phyloP scores from a whole-genome alignment of 305 asterid species.

The Plantago coronopus region DNA sequence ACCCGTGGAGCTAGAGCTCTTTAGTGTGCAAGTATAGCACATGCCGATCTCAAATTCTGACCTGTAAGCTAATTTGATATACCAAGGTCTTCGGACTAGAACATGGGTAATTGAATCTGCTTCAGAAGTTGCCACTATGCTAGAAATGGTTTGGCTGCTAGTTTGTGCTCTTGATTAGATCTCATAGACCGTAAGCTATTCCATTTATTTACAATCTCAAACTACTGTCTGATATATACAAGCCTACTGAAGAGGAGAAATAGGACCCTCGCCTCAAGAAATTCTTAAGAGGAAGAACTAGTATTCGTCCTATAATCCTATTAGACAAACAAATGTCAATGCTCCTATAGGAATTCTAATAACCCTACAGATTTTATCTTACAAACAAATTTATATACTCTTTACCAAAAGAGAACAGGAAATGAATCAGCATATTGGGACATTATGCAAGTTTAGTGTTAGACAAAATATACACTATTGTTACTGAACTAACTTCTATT shows the following conservation, averaged over 20 bases:
- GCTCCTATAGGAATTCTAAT: no score
- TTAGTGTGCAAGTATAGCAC: slow-evolving; percentile 3
- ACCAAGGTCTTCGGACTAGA: not conserved
- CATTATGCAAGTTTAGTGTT: not conserved
- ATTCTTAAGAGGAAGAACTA: no score
- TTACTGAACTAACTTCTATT: no score
- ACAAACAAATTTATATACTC: not conserved
- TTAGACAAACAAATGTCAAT: not conserved
- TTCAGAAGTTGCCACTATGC: not conserved
- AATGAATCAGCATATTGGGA: not conserved
- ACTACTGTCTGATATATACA: no score
- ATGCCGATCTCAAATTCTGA: slow-evolving; percentile 2
- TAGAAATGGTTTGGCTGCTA: not conserved
- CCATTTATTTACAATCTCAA: not conserved
- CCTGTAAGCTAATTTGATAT: not conserved
- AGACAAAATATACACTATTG: no score
- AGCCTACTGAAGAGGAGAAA: no score
- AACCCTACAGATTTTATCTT: not conserved
- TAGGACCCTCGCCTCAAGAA: no score
- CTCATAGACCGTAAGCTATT: not conserved
- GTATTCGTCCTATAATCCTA: no score
- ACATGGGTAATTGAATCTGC: not conserved
- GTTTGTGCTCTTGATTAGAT: not conserved
- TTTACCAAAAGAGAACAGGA: slow-evolving; percentile 1
- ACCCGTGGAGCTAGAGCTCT: no score